Percentiles rank a stretch among this genome's conserved stretches.
Conservation (phyloP, 2,329 filamentous ascomycete species). For the Botrytis cinerea region DNA sequence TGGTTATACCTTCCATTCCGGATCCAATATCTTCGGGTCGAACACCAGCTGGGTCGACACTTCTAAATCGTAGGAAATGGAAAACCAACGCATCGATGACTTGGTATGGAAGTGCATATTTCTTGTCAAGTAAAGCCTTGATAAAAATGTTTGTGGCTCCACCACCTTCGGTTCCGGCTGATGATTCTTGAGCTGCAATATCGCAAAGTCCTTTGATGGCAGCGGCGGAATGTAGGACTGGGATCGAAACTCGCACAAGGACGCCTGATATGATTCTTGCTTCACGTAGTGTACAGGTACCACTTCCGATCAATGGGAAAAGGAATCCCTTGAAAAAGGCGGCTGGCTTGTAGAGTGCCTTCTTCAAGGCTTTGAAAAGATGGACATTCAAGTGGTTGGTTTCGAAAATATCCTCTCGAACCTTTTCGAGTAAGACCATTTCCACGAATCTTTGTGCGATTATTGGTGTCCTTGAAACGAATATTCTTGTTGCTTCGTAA, state of each 20-base stretch:
- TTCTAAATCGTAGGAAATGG: constrained; percentile 90
- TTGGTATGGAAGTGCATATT: constrained; percentile 92
- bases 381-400: constrained; percentile 95
- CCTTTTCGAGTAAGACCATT: constrained; percentile 81
- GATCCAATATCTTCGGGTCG: constrained; percentile 52
- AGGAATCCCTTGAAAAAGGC: constrained; percentile 97
- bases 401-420: constrained; percentile 93
- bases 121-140: constrained; percentile 89
- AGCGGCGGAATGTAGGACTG: constrained; percentile 87
- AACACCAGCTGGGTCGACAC: constrained; percentile 60
- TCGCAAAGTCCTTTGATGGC: constrained; percentile 91
- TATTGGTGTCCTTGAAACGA: constrained; percentile 79
- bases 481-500: constrained; percentile 89
- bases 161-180: constrained; percentile 78
- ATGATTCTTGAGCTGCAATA: constrained; percentile 87
- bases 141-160: constrained; percentile 96
- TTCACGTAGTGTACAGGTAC: constrained; percentile 89
- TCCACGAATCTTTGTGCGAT: constrained; percentile 84
- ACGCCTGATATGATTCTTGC: constrained; percentile 90
- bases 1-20: constrained; percentile 53
- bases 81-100: constrained; percentile 94
- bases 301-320: constrained; percentile 82
- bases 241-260: constrained; percentile 80
- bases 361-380: constrained; percentile 91
- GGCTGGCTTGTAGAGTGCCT: constrained; percentile 87